Percentiles rank a stretch among this genome's conserved stretches.
These are phyloP conservation scores for Canariomyces notabilis DNA, from an alignment of 2,329 filamentous ascomycete species.

Conservation along the genomic window DNA sequence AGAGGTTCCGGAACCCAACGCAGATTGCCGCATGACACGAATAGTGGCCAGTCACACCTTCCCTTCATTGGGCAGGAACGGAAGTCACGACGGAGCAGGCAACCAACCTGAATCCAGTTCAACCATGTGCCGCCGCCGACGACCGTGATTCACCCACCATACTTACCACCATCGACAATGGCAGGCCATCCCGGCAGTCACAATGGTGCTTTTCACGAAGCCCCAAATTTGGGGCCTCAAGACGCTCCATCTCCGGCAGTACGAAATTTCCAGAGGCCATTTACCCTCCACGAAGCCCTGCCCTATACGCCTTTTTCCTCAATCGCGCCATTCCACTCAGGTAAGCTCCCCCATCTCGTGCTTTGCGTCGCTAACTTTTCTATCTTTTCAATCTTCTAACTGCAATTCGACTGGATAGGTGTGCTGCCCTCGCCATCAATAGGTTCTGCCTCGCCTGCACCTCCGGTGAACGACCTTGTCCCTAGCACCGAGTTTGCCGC, in stretches of 20 bases:
- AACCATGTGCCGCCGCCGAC: slow-evolving; percentile 28
- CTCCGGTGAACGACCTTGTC: slow-evolving; percentile 48
- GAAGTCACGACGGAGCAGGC: slow-evolving; percentile 1
- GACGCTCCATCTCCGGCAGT: slow-evolving; percentile 7
- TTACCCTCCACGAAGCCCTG: slow-evolving; percentile 68
- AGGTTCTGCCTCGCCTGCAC: slow-evolving; percentile 50
- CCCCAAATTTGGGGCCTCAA: neutral
- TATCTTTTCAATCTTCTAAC: slow-evolving; percentile 8
- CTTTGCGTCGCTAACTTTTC: neutral
- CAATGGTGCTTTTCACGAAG: slow-evolving; percentile 31
- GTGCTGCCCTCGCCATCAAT: slow-evolving; percentile 62
- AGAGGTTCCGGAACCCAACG: neutral
- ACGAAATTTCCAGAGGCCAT: slow-evolving; percentile 38
- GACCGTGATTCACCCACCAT: slow-evolving; percentile 18
- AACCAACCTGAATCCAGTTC: slow-evolving; percentile 7
- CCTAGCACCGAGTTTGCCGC: slow-evolving; percentile 54
- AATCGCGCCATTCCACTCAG: slow-evolving; percentile 70
- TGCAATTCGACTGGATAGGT: slow-evolving; percentile 38
- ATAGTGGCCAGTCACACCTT: neutral
- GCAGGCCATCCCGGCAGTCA: slow-evolving; percentile 27
- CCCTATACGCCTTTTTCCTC: slow-evolving; percentile 80
- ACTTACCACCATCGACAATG: slow-evolving; percentile 24
- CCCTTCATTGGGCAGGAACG: neutral
- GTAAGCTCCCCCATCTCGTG: slow-evolving; percentile 40
- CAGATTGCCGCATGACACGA: slow-evolving; percentile 1